These are phyloP conservation scores for Yarrowia deformans DNA, from an alignment of 805 yeast genomes.

Conservation along the genomic window DNA sequence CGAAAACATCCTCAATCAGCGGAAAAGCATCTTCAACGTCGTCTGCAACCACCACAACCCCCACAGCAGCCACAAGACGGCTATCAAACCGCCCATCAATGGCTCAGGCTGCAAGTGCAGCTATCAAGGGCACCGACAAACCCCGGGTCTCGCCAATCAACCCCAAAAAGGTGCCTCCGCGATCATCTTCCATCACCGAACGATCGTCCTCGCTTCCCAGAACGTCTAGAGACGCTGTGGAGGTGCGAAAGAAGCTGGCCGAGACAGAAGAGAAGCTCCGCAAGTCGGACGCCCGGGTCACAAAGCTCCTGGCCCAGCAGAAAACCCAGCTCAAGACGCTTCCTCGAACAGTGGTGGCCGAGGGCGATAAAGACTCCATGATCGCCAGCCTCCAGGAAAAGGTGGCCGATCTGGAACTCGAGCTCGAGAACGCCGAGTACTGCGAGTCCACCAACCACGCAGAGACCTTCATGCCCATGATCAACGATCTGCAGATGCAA, in stretches of 20 bases:
- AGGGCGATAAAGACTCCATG: constrained; percentile 26
- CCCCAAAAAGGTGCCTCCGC: constrained; percentile 30
- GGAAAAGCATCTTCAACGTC: background rate
- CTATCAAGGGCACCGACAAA: background rate
- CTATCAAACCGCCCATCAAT: background rate
- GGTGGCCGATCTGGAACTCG: constrained; percentile 37
- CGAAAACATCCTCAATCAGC: background rate
- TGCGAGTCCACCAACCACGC: constrained; percentile 30
- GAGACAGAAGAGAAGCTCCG: constrained; percentile 24
- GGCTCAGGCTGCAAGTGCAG: constrained; percentile 7
- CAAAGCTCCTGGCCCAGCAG: constrained; percentile 33
- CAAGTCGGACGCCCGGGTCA: constrained; percentile 5
- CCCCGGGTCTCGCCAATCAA: constrained; percentile 16
- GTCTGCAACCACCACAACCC: background rate
- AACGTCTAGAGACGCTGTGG: constrained; percentile 5
- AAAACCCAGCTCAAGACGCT: constrained; percentile 28
- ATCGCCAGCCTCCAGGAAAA: constrained; percentile 29
- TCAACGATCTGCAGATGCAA: constrained; percentile 34
- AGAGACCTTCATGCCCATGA: constrained; percentile 29
- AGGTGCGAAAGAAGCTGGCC: constrained; percentile 11
- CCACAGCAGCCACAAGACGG: background rate
- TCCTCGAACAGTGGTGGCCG: constrained; percentile 8
- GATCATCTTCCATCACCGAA: constrained; percentile 16
- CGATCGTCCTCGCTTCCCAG: constrained; percentile 16
- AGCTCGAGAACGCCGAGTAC: constrained; percentile 33